Percentiles rank a stretch among this genome's conserved stretches.
Conservation (phyloP, 2,329 filamentous ascomycete species). For the Lizonia empirigonia region DNA sequence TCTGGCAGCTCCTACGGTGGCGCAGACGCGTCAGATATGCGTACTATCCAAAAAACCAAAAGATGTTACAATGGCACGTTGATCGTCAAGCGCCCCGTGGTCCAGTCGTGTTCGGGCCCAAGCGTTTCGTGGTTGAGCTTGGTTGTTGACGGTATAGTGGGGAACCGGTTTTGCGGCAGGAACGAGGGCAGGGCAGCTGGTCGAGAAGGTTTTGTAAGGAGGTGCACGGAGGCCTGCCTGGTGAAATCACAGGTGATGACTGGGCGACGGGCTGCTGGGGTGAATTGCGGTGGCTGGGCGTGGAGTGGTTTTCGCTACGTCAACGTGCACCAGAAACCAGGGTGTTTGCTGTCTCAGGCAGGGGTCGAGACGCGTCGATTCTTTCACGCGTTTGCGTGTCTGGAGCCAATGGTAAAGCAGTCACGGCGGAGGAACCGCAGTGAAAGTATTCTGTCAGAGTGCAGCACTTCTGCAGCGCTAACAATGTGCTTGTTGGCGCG, state of each 20-base stretch:
- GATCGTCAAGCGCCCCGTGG: conserved; percentile 18
- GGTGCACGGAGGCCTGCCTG: conserved; percentile 6
- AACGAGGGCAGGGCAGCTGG: conserved; percentile 8
- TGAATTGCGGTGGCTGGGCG: conserved; percentile 15
- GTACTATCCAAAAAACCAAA: conserved; percentile 21
- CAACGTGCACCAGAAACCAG: conserved; percentile 14
- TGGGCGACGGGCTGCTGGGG: conserved; percentile 6
- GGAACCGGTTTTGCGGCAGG: conserved; percentile 6
- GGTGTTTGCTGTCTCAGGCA: conserved; percentile 10
- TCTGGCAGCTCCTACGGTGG: neutral
- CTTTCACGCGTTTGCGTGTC: conserved; percentile 6
- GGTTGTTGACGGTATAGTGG: neutral
- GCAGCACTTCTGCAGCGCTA: neutral
- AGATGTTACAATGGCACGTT: neutral
- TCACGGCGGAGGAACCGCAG: neutral
- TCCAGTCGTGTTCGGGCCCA: conserved; percentile 4
- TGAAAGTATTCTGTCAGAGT: neutral
- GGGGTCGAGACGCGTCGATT: conserved; percentile 16
- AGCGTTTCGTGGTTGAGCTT: conserved; percentile 3
- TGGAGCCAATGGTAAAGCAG: neutral
- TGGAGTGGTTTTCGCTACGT: conserved; percentile 17
- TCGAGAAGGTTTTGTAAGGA: conserved; percentile 8
- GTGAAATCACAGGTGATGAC: conserved; percentile 5
- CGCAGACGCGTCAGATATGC: conserved; percentile 5
- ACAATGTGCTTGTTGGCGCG: neutral